These are phyloP conservation scores for Globisporangium mamillatum DNA, from an alignment of 352 stramenopile genomes.

Conservation along the genomic window DNA sequence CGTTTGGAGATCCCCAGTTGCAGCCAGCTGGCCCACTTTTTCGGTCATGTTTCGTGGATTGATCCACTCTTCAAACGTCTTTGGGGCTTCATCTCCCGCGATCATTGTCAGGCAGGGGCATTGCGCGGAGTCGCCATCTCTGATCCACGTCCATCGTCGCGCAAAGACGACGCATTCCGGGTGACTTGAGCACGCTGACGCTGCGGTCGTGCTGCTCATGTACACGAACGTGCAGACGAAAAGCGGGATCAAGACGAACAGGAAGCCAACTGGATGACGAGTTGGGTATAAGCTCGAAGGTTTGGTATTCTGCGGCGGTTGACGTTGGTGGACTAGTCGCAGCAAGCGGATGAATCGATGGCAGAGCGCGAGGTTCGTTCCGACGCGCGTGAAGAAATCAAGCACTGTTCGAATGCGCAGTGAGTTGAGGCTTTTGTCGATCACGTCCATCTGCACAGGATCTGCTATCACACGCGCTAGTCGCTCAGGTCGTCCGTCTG, in stretches of 20 bases:
- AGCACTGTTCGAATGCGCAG: not conserved
- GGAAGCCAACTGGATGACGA: slow-evolving; percentile 3
- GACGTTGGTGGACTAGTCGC: not conserved
- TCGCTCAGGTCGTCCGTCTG: not conserved
- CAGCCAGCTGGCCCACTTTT: slow-evolving; percentile 23
- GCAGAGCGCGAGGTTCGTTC: slow-evolving; percentile 9
- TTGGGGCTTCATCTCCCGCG: not conserved
- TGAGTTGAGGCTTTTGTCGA: not conserved
- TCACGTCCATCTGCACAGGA: not conserved
- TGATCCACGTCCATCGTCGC: not conserved
- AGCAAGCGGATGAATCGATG: slow-evolving; percentile 2
- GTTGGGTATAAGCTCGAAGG: not conserved
- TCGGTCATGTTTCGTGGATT: slow-evolving; percentile 13
- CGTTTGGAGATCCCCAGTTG: slow-evolving; percentile 27
- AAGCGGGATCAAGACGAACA: not conserved
- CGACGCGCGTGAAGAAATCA: not conserved
- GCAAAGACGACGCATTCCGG: not conserved
- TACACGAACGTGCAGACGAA: not conserved
- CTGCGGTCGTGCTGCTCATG: not conserved
- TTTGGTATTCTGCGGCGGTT: not conserved
- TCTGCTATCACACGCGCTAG: not conserved
- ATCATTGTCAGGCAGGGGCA: not conserved
- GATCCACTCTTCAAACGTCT: slow-evolving; percentile 22
- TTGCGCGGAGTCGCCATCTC: not conserved
- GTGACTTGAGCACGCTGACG: not conserved